Conservation (phyloP, 306 rosid genomes). For the Cucurbita maxima region DNA sequence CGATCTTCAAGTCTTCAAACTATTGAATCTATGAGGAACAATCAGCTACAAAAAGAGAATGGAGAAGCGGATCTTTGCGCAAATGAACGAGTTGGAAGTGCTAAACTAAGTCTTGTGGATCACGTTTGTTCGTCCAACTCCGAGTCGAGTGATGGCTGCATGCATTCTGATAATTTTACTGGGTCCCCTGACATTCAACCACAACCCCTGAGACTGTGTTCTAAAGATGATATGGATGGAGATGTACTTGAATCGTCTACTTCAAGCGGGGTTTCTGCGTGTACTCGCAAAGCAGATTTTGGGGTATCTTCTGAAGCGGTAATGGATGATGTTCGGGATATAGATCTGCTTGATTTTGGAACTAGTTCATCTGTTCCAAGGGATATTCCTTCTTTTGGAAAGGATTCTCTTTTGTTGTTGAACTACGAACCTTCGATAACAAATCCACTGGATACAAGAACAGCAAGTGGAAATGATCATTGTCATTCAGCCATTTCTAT, state of each 20-base stretch:
- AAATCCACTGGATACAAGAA: slow-evolving; percentile 10
- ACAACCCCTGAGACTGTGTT: slow-evolving; percentile 14
- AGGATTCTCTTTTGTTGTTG: not conserved
- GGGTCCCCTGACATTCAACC: slow-evolving; percentile 20
- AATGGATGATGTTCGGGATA: not conserved
- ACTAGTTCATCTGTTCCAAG: slow-evolving; percentile 6
- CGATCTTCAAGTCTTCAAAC: slow-evolving; percentile 46
- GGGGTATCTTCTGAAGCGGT: slow-evolving; percentile 2
- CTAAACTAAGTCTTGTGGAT: slow-evolving; percentile 10
- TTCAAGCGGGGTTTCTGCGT: slow-evolving; percentile 15
- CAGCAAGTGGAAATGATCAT: slow-evolving; percentile 7
- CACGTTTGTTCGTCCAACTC: slow-evolving; percentile 11
- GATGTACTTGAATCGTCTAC: slow-evolving; percentile 13
- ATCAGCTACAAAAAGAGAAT: slow-evolving; percentile 17
- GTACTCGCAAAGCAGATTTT: slow-evolving; percentile 13
- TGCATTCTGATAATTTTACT: slow-evolving; percentile 17
- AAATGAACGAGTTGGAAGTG: slow-evolving; percentile 27
- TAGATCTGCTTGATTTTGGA: not conserved
- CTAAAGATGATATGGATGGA: slow-evolving; percentile 20
- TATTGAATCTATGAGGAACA: slow-evolving; percentile 27
- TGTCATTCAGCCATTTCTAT: slow-evolving; percentile 19
- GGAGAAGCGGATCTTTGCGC: slow-evolving; percentile 16
- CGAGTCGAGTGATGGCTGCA: slow-evolving; percentile 15
- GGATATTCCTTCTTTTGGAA: not conserved
- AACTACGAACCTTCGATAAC: slow-evolving; percentile 3